Evolutionary conservation across 2,329 filamentous ascomycete genomes (phyloP).

Genomic region (Colletotrichum liriopes): DNA sequence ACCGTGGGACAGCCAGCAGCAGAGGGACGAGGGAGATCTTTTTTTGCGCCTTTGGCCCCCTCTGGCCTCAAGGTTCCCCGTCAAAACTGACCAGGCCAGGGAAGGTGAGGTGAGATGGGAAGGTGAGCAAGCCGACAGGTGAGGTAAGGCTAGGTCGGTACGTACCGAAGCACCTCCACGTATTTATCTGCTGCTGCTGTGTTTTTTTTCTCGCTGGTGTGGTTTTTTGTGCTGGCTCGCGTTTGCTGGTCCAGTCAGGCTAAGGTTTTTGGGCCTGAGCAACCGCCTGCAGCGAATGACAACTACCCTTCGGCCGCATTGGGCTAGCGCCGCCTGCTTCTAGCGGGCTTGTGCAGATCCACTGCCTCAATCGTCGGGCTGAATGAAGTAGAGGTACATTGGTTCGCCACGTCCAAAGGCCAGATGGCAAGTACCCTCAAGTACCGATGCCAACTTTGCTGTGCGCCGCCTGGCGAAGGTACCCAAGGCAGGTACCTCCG

Average conservation of each 20-base stretch:
- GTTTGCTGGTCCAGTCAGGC: conserved; percentile 26
- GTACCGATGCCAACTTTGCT: conserved; percentile 8
- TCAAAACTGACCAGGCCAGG: neutral
- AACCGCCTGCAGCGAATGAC: conserved; percentile 43
- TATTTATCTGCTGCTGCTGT: neutral
- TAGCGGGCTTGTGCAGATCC: conserved; percentile 36
- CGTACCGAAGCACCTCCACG: neutral
- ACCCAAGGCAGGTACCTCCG: conserved; percentile 26
- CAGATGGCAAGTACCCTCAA: conserved; percentile 9
- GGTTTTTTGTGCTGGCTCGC: neutral
- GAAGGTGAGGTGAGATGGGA: neutral
- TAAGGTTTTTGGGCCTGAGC: conserved; percentile 34
- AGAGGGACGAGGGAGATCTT: neutral
- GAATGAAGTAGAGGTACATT: conserved; percentile 22
- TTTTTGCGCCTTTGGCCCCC: too few relatives aligned
- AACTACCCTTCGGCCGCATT: conserved; percentile 4
- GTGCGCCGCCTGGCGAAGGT: conserved; percentile 4
- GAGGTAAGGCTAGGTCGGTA: neutral
- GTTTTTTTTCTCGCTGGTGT: neutral
- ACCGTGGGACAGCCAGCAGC: conserved; percentile 2
- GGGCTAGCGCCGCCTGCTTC: conserved; percentile 15
- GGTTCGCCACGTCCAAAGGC: neutral
- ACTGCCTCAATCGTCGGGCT: conserved; percentile 36
- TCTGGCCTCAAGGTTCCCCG: neutral
- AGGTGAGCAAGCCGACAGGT: neutral